phyloP scores from a whole-genome alignment of 352 stramenopile species.

The Pelagophyceae sp. region DNA sequence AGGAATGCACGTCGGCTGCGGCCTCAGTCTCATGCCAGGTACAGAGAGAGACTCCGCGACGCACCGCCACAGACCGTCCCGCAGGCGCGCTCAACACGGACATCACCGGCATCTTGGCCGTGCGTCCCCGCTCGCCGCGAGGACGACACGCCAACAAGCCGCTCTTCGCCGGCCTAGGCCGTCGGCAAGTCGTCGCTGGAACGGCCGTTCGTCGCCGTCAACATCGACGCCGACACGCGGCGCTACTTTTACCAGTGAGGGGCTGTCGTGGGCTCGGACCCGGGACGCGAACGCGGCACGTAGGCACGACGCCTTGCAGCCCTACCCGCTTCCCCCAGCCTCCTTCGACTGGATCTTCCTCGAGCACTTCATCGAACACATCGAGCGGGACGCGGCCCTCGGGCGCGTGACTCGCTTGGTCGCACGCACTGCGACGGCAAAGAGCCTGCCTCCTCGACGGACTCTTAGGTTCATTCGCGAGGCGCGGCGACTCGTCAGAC shows the following conservation, averaged over 20 bases:
- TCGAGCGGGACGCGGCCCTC: not conserved
- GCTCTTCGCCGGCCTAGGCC: no score
- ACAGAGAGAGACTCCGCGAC: no score
- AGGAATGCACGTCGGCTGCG: not conserved
- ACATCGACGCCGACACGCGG: not conserved
- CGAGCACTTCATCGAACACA: conserved; percentile 13
- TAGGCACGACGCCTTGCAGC: not conserved
- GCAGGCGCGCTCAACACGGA: not conserved
- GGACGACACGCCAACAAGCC: no score
- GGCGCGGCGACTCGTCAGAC: not conserved
- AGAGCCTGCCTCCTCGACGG: not conserved
- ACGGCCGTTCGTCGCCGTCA: not conserved
- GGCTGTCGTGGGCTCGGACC: no score
- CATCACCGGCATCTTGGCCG: not conserved
- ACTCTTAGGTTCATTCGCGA: not conserved
- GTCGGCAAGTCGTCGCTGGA: not conserved
- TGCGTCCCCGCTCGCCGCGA: no score
- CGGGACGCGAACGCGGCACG: no score
- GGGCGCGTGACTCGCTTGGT: not conserved
- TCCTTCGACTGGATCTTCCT: conserved; percentile 1
- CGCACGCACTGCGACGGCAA: not conserved
- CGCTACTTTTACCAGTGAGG: conserved; percentile 6
- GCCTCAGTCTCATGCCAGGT: not conserved
- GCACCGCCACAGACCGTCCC: no score
- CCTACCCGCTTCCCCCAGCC: not conserved